Evolutionary conservation across 805 yeast species (phyloP).

Genomic region (Cyberlindnera mississippiensis): DNA sequence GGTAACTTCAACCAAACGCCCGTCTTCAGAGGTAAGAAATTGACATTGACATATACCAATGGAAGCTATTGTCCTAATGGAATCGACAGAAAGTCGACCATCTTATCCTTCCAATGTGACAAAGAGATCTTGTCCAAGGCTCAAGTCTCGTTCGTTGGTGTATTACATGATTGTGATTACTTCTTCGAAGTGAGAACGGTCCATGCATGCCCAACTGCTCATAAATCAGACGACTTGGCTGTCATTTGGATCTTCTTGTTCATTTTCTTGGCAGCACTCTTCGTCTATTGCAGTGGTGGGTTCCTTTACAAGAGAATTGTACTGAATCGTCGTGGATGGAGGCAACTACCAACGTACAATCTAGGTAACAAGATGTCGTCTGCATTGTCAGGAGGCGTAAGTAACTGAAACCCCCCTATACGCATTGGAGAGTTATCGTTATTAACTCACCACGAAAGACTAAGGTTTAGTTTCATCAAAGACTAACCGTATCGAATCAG

Average conservation of each 20-base stretch:
- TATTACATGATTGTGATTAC: slow-evolving; percentile 72
- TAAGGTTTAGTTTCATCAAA: slow-evolving; percentile 4
- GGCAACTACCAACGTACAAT: slow-evolving; percentile 30
- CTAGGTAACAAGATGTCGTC: slow-evolving; percentile 25
- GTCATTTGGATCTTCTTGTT: slow-evolving; percentile 62
- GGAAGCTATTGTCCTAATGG: slow-evolving; percentile 65
- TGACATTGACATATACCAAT: slow-evolving; percentile 63
- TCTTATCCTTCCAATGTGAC: slow-evolving; percentile 75
- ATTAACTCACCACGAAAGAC: slow-evolving; percentile 15
- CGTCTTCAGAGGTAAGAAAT: slow-evolving; percentile 63
- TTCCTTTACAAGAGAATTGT: slow-evolving; percentile 33
- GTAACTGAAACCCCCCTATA: slow-evolving; percentile 11
- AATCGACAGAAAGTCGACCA: slow-evolving; percentile 53
- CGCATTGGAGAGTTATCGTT: slow-evolving; percentile 2
- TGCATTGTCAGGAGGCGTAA: slow-evolving; percentile 27
- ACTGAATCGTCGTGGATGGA: slow-evolving; percentile 34
- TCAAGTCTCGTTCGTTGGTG: slow-evolving; percentile 64
- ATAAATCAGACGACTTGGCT: slow-evolving; percentile 58
- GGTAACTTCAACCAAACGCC: slow-evolving; percentile 64
- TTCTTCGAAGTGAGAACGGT: slow-evolving; percentile 81
- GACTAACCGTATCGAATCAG: slow-evolving; percentile 8
- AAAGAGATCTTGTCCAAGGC: slow-evolving; percentile 66
- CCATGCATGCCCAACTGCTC: slow-evolving; percentile 81
- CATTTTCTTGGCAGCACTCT: slow-evolving; percentile 40
- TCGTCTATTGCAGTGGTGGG: slow-evolving; percentile 42